Conservation (phyloP, 2,329 filamentous ascomycete genomes). For the Fusarium sp. region DNA sequence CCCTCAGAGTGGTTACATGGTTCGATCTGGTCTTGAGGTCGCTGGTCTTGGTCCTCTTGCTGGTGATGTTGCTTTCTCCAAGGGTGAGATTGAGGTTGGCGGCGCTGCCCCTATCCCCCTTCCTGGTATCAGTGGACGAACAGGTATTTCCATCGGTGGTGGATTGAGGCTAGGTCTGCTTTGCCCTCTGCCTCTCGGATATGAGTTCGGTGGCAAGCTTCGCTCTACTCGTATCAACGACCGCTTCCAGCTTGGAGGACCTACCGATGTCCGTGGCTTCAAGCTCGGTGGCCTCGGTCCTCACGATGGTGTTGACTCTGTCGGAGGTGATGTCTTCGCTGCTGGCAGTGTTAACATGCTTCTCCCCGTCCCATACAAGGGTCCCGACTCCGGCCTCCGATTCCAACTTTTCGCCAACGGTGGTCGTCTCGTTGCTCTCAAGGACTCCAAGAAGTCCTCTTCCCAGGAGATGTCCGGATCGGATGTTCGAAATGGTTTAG, state of each 20-base stretch:
- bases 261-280: constrained; percentile 95
- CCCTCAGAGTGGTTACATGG: constrained; percentile 82
- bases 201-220: constrained; percentile 61
- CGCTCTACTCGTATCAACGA: constrained; percentile 87
- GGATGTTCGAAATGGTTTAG: constrained; percentile 65
- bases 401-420: constrained; percentile 93
- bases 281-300: constrained; percentile 89
- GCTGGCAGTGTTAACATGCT: constrained; percentile 89
- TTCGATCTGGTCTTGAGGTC: constrained; percentile 83
- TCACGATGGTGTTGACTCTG: constrained; percentile 83
- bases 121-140: constrained; percentile 73
- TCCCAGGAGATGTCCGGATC: constrained; percentile 52
- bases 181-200: constrained; percentile 79
- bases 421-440: constrained; percentile 83
- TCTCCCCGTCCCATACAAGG: constrained; percentile 83
- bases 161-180: constrained; percentile 85
- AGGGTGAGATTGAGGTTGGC: constrained; percentile 86
- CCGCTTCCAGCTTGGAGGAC: constrained; percentile 93
- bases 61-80: constrained; percentile 94
- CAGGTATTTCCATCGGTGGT: constrained; percentile 83
- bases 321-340: constrained; percentile 92
- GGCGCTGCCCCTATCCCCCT: constrained; percentile 79
- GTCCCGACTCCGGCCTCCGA: constrained; percentile 84
- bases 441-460: constrained; percentile 65
- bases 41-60: constrained; percentile 85